phyloP scores from a whole-genome alignment of 2,329 filamentous ascomycete species.

The Rutstroemia sp. region DNA sequence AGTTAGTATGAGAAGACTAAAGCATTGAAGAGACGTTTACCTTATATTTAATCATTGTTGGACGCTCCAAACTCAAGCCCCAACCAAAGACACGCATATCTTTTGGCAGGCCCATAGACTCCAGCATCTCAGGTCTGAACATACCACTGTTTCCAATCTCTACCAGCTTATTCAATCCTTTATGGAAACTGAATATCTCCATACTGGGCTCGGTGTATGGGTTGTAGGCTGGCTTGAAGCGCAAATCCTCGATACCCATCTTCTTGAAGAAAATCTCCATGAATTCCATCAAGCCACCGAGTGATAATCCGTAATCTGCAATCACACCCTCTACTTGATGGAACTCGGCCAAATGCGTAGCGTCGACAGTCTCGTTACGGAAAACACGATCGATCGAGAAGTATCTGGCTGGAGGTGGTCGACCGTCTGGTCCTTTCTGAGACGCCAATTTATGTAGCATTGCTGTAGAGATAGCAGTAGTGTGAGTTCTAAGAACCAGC shows the following conservation, averaged over 20 bases:
- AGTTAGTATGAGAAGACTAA: conserved; percentile 8
- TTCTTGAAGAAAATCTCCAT: conserved; percentile 94
- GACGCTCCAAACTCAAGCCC: conserved; percentile 84
- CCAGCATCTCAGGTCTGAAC: conserved; percentile 97
- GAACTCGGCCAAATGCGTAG: conserved; percentile 95
- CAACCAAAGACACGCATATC: conserved; percentile 93
- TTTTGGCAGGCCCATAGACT: conserved; percentile 87
- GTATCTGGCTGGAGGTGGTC: conserved; percentile 69
- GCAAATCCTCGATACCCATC: conserved; percentile 81
- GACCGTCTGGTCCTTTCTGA: conserved; percentile 65
- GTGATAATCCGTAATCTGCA: conserved; percentile 86
- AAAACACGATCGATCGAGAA: conserved; percentile 99
- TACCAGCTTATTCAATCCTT: conserved; percentile 81
- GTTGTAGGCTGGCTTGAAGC: conserved; percentile 97
- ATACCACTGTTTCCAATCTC: conserved; percentile 98
- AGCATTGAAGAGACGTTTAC: conserved; percentile 10
- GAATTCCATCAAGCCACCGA: conserved; percentile 89
- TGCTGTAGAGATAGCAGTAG: conserved; percentile 83
- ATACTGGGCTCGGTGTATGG: conserved; percentile 93
- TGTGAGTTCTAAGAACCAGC: conserved; percentile 91
- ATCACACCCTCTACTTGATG: conserved; percentile 99
- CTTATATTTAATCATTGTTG: conserved; percentile 63
- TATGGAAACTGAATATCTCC: conserved; percentile 97
- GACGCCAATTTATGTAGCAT: conserved; percentile 86
- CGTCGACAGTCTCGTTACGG: conserved; percentile 94